phyloP scores from a whole-genome alignment of 225 moss, liverwort and hornwort genomes.

The Bryoerythrophyllum caledonicum region DNA sequence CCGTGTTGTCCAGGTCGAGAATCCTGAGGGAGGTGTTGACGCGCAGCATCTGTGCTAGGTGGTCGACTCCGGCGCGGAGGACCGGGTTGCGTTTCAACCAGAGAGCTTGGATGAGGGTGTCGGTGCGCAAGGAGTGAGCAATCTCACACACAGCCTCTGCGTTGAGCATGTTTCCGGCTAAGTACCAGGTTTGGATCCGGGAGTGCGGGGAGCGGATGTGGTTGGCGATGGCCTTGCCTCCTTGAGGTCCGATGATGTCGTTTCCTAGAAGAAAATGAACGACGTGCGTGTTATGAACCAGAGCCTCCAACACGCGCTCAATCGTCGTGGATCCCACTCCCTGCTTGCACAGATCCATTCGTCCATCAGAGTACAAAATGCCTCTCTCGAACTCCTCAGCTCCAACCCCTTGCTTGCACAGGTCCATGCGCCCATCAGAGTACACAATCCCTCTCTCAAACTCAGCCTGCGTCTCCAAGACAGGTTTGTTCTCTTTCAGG shows the following conservation, averaged over 20 bases:
- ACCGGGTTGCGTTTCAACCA: slow-evolving; percentile 30
- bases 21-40: slow-evolving; percentile 17
- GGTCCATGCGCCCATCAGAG: slow-evolving; percentile 8
- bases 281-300: slow-evolving; percentile 7
- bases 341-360: slow-evolving; percentile 34
- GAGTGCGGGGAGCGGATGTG: slow-evolving; percentile 5
- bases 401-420: slow-evolving; percentile 10
- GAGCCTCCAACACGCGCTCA: slow-evolving; percentile 15
- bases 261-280: slow-evolving; percentile 28
- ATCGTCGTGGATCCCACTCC: slow-evolving; percentile 25
- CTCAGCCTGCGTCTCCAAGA: background rate
- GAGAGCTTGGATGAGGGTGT: slow-evolving; percentile 6
- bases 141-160: slow-evolving; percentile 12
- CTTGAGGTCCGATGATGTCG: slow-evolving; percentile 16
- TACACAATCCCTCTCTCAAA: slow-evolving; percentile 20
- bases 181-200: slow-evolving; percentile 23
- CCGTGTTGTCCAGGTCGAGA: slow-evolving; percentile 24
- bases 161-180: slow-evolving; percentile 22
- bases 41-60: slow-evolving; percentile 15
- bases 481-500: slow-evolving; percentile 13
- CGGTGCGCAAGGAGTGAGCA: background rate
- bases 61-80: background rate
- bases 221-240: slow-evolving; percentile 13
- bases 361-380: slow-evolving; percentile 1
- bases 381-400: too few relatives aligned